Conservation (phyloP, 441 rosid species). For the Geranium incanum region DNA sequence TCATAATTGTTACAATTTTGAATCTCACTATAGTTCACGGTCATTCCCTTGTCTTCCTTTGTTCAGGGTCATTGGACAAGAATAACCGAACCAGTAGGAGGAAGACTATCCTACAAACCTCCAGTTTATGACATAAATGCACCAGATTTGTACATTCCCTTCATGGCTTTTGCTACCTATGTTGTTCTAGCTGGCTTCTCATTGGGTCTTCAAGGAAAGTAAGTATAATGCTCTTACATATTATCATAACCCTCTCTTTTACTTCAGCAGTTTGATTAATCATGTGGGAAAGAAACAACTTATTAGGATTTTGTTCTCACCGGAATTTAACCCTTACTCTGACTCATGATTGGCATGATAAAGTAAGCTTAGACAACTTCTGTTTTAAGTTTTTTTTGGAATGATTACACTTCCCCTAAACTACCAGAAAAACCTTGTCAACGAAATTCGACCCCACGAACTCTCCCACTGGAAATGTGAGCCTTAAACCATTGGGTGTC, state of each 20-base stretch:
- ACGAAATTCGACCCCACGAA: too few relatives aligned
- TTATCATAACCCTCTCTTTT: not conserved
- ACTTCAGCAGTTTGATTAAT: not conserved
- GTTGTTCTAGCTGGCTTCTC: slow-evolving; percentile 24
- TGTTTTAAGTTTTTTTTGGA: not conserved
- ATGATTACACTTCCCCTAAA: too few relatives aligned
- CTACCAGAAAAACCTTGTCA: too few relatives aligned
- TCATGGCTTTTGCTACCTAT: slow-evolving; percentile 28
- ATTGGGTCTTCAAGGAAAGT: slow-evolving; percentile 28
- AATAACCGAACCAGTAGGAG: slow-evolving; percentile 15
- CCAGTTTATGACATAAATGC: slow-evolving; percentile 30
- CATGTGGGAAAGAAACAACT: not conserved
- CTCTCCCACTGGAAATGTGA: too few relatives aligned
- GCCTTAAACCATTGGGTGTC: too few relatives aligned
- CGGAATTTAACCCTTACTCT: not conserved
- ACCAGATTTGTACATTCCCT: slow-evolving; percentile 29
- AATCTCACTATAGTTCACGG: not conserved
- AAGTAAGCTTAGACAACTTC: not conserved
- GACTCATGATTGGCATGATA: not conserved
- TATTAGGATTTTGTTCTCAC: not conserved
- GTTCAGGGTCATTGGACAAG: slow-evolving; percentile 28
- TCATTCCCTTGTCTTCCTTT: not conserved
- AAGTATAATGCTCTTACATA: slow-evolving; percentile 12
- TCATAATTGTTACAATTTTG: not conserved
- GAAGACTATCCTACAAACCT: slow-evolving; percentile 17